Evolutionary conservation across 2,329 filamentous ascomycete genomes (phyloP), one percentile per base, ranked within the genome.

Genomic region (Trichoderma sp.): DNA sequence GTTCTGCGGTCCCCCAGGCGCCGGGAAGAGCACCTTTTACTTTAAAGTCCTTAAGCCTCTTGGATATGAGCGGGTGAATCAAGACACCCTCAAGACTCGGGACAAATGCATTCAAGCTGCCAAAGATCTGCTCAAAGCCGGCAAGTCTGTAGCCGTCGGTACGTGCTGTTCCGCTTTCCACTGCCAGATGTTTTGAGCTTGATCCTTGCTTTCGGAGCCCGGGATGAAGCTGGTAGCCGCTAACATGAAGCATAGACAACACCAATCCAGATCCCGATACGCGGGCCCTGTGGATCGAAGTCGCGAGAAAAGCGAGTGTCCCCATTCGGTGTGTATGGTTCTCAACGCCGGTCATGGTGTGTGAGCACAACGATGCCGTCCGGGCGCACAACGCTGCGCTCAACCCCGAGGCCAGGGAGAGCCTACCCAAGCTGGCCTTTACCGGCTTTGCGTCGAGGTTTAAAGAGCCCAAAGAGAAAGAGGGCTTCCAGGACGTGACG

Each of bases 11-110:
- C 92, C 91, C 55, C 95, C 95, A 0, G 93, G 91, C 1, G 88
- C 92, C 3, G 95, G 95, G 19, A 98, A 99, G 77, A 96, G 92
- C 45, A 94, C 92, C 0, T 97, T 95, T 72, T 97, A 90, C 78
- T 92, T 89, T 87, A 88, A 84, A 67, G 80, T 90, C 68, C 80
- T 98, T 43, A 83, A 93, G 74, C 90, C 90, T 26, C 78, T 95
- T 30, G 90, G 88, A 3, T 98, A 96, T 74, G 85, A 87, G 73
- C 86, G 95, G 55, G 86, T 97, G 34, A 99, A 98, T 71, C 95
- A 98, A 78, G 95, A 98, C 76, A 85, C 83, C 1, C 82, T 97
- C 54, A 97, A 96, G 77, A 89, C 86, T 68, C 80, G 83, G 67
- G 83, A 88, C 55, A 89, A 86, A 70, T 90, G 88, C 75, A 78